Conservation (phyloP, 2,329 filamentous ascomycete genomes). For the Balansia obtecta region DNA sequence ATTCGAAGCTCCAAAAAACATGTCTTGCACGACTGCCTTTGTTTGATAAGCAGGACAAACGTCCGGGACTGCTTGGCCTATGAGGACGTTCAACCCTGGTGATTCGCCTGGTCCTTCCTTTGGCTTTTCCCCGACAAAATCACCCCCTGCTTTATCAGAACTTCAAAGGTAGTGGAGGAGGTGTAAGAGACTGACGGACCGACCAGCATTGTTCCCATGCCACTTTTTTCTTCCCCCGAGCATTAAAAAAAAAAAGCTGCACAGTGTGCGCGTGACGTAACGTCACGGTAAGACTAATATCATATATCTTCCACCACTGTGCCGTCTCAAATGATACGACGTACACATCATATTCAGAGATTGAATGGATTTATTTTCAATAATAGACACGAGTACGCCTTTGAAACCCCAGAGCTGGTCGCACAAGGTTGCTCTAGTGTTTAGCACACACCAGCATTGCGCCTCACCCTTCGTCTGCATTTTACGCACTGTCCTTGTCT, state of each 20-base stretch:
- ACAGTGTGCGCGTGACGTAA: constrained; percentile 5
- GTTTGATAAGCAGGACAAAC: not conserved
- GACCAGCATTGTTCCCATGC: not conserved
- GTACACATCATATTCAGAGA: not conserved
- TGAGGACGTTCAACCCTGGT: not conserved
- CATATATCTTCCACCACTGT: not conserved
- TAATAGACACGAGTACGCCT: not conserved
- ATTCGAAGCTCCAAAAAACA: constrained; percentile 13
- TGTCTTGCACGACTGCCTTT: constrained; percentile 3
- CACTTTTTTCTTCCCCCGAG: constrained; percentile 1
- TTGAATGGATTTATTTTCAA: not conserved
- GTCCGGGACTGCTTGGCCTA: not conserved
- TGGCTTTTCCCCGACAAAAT: too few relatives aligned
- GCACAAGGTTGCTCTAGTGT: not conserved
- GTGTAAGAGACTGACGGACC: not conserved
- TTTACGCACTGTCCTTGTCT: constrained; percentile 6
- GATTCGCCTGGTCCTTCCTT: too few relatives aligned
- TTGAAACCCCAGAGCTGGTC: not conserved
- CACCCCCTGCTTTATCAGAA: not conserved
- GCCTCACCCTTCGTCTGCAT: not conserved
- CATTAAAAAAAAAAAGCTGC: not conserved
- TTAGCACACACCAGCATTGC: not conserved
- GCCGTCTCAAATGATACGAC: not conserved
- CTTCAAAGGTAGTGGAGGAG: not conserved
- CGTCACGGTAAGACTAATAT: not conserved